Percentiles rank a stretch among this genome's conserved stretches.
These are phyloP conservation scores for Microsporum audouinii DNA, from an alignment of 2,329 filamentous ascomycete genomes.

Conservation along the genomic window DNA sequence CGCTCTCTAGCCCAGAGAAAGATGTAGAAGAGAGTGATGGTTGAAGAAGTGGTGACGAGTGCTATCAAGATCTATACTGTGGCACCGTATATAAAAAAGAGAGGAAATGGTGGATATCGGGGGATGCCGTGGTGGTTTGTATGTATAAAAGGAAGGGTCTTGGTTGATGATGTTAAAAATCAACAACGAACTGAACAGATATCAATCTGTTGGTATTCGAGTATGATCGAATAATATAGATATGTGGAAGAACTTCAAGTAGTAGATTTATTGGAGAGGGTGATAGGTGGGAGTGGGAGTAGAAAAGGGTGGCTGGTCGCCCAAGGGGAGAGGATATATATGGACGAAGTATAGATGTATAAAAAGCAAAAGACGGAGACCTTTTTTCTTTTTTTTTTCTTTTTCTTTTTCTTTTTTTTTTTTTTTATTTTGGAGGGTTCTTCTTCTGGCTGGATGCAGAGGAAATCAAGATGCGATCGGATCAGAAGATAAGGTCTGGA, in stretches of 20 bases:
- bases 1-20: neutral
- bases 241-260: neutral
- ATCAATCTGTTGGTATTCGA: neutral
- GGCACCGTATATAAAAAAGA: neutral
- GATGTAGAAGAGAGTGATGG: neutral
- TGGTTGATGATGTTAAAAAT: neutral
- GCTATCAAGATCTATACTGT: neutral
- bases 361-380: neutral
- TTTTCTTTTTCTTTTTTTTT: no score
- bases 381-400: no score
- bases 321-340: neutral
- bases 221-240: neutral
- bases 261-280: neutral
- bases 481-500: neutral
- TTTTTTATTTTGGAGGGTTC: neutral
- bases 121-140: neutral
- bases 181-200: neutral
- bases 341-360: neutral
- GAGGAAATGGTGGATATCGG: neutral
- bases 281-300: neutral
- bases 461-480: neutral
- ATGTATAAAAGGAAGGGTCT: neutral
- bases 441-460: neutral
- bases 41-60: neutral
- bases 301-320: neutral